Evolutionary conservation across 176 grass and related monocot species (phyloP), one percentile per base, ranked within the genome.

Genomic region (Carex parvula): DNA sequence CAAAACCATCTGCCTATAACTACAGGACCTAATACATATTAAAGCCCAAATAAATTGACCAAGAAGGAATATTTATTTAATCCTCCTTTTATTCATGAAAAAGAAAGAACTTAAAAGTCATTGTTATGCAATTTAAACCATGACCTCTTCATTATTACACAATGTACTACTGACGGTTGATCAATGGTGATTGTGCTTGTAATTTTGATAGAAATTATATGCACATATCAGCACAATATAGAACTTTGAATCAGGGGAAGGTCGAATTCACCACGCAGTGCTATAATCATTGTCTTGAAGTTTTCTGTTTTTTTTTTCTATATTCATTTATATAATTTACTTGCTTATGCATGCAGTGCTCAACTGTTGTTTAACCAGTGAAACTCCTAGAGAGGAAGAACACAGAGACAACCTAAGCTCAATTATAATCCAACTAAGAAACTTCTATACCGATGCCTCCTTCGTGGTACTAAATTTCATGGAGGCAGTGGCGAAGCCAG

Each of bases 381-480:
- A 87, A 66, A 82, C 54, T 13, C 15, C 84, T 1, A 81, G 64
- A 63, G 86, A 87, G 46, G 74, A 82, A 15, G 39, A 81, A 24
- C 85, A 82, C 81, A 90, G 15, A 75, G 75, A 85, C 8, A 82
- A 93, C 86, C 71, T 90, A 59, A 81, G 44, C 35, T 80, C 86
- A 60, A 87, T 57, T 59, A 44, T 93, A 39, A 83, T 85, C 48
- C 91, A 93, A 75, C 81, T 90, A 16, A 81, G 69, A 66, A 74
- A 84, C 53, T 73, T 71, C 84, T 84, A 81, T 60, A 81, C 86
- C 1, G 54, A 90, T 62, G 64, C 86, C 16, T 90, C 91, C 26
- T 80, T 88, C 26, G 88, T 93, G 84, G 86, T 90, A 46, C 22
- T 90, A 66, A 88, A 93, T 83, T 88, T 90, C 44, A 70, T 80